Base-by-base conservation (phyloP, 371 early-diverging fungal species). In the Mucor sp. region DNA sequence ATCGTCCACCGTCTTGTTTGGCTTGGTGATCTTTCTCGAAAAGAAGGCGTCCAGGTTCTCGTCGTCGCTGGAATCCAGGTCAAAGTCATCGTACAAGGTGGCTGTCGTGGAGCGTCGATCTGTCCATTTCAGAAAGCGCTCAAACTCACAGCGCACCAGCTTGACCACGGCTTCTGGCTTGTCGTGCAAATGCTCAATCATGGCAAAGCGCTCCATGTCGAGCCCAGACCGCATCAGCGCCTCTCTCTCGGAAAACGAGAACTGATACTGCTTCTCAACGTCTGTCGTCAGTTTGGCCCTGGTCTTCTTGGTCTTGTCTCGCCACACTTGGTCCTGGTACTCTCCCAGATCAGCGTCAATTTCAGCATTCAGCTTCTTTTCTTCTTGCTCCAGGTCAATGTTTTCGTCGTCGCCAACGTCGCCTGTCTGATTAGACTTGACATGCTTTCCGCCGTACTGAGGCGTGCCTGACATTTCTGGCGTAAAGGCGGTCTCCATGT, bases 241-340 rank as follows among this genome's bases (percentile, higher is more conserved):
- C 25, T 77, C 63, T 48, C 80, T 76, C 2, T 88, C 85, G n/a
- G 77, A 75, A 68, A 89, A 89, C 5, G 84, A 76, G 39, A 81
- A 75, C 21, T 81, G 81, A 43, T 79, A 75, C 62, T 88, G 87
- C 30, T 79, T 83, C 47, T 86, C 84, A 5, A 85, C 72, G 25
- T 78, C 75, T 11, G 82, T 73, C 74, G 80, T 80, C 7, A 85
- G 61, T 62, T 77, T 84, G 12, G 87, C 89, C 50, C 89, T 75
- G 6, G 83, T 83, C 56, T 82, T 85, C 64, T 86, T 84, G 4
- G 90, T 90, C 58, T 81, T 76, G 21, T 87, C 85, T 64, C 81
- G 84, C 90, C 90, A 90, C 7, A 80, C 77, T 62, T 85, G 82
- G 47, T 85, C 83, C 63, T 85, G 83, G 1, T 87, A 56, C 23